These are phyloP conservation scores for Lachnellula occidentalis DNA, from an alignment of 2,329 filamentous ascomycete genomes.

Conservation along the genomic window DNA sequence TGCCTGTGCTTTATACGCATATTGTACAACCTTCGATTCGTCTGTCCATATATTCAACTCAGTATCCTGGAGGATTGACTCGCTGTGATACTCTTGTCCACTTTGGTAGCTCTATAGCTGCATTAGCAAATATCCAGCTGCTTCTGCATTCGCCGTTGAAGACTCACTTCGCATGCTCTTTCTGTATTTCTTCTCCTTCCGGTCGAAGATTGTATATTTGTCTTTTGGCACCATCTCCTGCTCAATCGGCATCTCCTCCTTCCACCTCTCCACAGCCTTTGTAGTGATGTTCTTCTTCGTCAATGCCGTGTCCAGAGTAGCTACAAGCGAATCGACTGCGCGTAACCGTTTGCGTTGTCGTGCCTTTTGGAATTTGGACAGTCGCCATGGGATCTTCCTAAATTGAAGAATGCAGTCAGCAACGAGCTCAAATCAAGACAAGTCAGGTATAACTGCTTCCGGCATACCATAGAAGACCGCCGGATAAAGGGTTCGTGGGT, in stretches of 20 bases:
- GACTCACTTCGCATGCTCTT: constrained; percentile 93
- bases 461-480: constrained; percentile 75
- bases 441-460: not conserved
- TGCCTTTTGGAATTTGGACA: constrained; percentile 86
- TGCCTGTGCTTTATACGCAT: constrained; percentile 19
- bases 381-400: constrained; percentile 93
- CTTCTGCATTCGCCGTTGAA: not conserved
- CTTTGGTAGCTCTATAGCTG: constrained; percentile 65
- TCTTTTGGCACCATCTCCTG: constrained; percentile 92
- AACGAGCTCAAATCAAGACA: not conserved
- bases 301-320: constrained; percentile 74
- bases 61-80: constrained; percentile 92
- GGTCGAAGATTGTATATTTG: constrained; percentile 97
- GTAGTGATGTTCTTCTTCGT: constrained; percentile 64
- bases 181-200: constrained; percentile 90
- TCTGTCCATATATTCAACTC: constrained; percentile 7
- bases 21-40: constrained; percentile 19
- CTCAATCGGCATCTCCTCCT: constrained; percentile 91
- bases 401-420: constrained; percentile 14
- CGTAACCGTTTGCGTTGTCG: constrained; percentile 79
- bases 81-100: constrained; percentile 95
- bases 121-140: constrained; percentile 4
- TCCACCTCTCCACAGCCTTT: constrained; percentile 84
- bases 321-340: constrained; percentile 81
- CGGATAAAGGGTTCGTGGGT: constrained; percentile 67